These are phyloP conservation scores for Aspergillus haitiensis DNA, from an alignment of 495 filamentous ascomycete species.

Conservation along the genomic window DNA sequence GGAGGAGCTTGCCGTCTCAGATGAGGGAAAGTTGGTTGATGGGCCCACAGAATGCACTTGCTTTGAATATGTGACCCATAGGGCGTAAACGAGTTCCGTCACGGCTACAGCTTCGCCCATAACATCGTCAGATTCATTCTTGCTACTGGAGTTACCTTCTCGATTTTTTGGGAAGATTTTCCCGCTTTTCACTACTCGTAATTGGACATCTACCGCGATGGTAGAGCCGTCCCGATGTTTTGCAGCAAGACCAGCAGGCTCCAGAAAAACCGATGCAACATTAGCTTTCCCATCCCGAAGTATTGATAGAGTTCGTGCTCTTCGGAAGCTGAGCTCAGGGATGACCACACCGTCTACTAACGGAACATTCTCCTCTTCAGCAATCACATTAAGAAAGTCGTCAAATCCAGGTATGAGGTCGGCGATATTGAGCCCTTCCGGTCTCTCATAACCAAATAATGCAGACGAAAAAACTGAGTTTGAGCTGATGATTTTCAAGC, in stretches of 20 bases:
- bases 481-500: conserved; percentile 79
- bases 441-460: conserved; percentile 81
- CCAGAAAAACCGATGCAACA: conserved; percentile 72
- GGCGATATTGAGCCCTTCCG: conserved; percentile 75
- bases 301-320: conserved; percentile 79
- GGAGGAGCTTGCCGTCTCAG: conserved; percentile 21
- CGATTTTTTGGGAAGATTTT: conserved; percentile 48
- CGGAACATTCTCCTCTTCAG: conserved; percentile 78
- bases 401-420: conserved; percentile 87
- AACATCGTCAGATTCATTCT: conserved; percentile 36
- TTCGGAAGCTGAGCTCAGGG: conserved; percentile 91
- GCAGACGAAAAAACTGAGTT: conserved; percentile 93
- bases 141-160: conserved; percentile 37
- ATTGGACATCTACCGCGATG: conserved; percentile 89
- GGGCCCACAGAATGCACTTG: conserved; percentile 77
- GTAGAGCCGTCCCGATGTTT: conserved; percentile 86
- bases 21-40: conserved; percentile 50
- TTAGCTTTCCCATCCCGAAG: conserved; percentile 73
- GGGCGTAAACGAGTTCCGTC: conserved; percentile 84
- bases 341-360: conserved; percentile 94
- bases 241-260: conserved; percentile 78
- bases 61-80: conserved; percentile 96
- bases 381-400: conserved; percentile 72
- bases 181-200: conserved; percentile 92
- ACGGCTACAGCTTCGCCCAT: conserved; percentile 47